Evolutionary conservation across 768 basidiomycete genomes (phyloP), one percentile per base, ranked within the genome.

Genomic region (Lactarius psammicola): DNA sequence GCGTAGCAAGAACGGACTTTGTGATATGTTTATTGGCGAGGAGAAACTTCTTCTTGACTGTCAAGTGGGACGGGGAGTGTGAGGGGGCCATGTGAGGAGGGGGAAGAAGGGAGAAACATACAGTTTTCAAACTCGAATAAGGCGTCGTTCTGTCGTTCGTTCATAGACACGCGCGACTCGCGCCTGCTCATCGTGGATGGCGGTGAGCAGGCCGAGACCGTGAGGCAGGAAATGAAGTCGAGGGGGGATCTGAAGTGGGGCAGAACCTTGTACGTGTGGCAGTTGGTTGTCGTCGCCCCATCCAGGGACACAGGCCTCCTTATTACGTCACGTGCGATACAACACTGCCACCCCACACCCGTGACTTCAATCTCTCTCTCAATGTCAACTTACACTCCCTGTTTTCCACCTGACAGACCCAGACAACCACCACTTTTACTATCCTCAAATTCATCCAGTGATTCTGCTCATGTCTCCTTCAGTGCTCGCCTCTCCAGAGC

Each of bases 1-100:
- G 53, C n/a, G 49, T 28, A 58, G 34, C n/a, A 59, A 57, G 60
- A 61, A 62, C 33, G 18, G 20, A 92, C 91, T 93, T 94, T 30
- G 92, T 92, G 74, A 94, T 94, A 77, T 93, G 92, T 77, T 92
- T 93, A 78, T 94, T 94, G 64, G 91, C 90, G 66, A 92, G 87
- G 26, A 94, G 81, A 72, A 92, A 93, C 79, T 92, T 93, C 86
- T 91, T 92, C 87, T 93, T 93, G 81, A 93, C 92, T 94, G 74
- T 51, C 62, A 69, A 68, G 76, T 69, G 74, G 76, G 76, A 81
- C 38, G 34, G 75, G 72, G 58, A 23, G 68, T 74, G 56, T 74
- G 63, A 23, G 31, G 60, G 23, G 18, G 13, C 42, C 59, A 44
- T 61, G 46, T 72, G 71, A 74, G 65, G 73, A 70, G 64, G 67